Base-by-base conservation (phyloP, 2,329 filamentous ascomycete genomes). In the Graphilbum fragrans region DNA sequence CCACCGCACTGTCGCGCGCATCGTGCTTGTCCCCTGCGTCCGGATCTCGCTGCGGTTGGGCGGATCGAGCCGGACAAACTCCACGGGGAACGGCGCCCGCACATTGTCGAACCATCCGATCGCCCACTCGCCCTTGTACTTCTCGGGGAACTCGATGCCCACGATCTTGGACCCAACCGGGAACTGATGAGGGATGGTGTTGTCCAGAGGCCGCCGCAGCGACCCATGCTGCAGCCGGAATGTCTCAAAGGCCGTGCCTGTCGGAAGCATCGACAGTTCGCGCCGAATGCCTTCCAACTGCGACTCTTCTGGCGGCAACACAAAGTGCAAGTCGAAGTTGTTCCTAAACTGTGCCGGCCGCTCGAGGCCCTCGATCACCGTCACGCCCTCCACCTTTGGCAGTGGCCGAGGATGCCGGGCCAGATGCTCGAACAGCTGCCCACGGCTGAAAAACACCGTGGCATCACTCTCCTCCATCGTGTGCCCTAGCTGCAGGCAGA, bases 21-120 rank as follows among this genome's bases (percentile, higher is more conserved):
- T 54, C n/a, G 59, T 58, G 42, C 66, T 72, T 20, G 59, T 59
- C 6, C 61, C 62, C 12, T 62, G 61, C 55, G 66, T 62, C 33
- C 56, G 62, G 17, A 72, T 58, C 42, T 72, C 62, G n/a, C 53
- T 32, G 22, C 39, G 39, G 20, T 43, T 58, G 5, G 71, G 71
- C 14, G 59, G 52, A 19, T 72, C 66, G 5, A 75, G 53, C 42
- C 59, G 63, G 32, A 74, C 52, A 0, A 63, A 50, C 16, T 74
- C 70, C 21, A 59, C 55, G 29, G 71, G 71, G 36, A 72, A 63
- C 0, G 65, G 65, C 0, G 64, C 70, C 22, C 63, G 60, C 2
- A 61, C 51, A 0, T 69, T 69, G 44, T 76, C 71, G 40, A 72
- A 67, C 67, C 70, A 77, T 3, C 67, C 72, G 33, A 72, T 61